A percentile compares a stretch with the other conserved stretches of the same genome.
These are phyloP conservation scores for Brassica balearica DNA, from an alignment of 441 rosid genomes.

Conservation along the genomic window DNA sequence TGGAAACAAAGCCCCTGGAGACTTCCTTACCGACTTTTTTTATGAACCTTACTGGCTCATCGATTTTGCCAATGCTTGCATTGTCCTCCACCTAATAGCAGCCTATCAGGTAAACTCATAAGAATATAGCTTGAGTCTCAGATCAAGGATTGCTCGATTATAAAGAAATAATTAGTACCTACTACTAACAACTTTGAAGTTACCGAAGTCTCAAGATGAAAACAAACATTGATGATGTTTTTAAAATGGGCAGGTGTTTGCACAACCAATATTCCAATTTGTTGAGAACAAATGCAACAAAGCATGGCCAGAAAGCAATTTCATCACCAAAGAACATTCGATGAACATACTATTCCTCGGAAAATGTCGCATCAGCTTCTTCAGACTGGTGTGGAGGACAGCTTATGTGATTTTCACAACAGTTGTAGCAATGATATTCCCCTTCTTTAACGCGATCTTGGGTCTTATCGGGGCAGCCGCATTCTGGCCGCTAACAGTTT, in stretches of 20 bases:
- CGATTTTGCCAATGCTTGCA: constrained; percentile 62
- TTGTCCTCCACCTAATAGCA: constrained; percentile 61
- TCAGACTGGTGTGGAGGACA: constrained; percentile 69
- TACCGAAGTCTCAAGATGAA: background rate
- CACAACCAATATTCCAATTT: constrained; percentile 60
- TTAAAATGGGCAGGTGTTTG: constrained; percentile 47
- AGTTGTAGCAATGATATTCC: constrained; percentile 61
- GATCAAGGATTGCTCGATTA: background rate
- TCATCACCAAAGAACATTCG: constrained; percentile 50
- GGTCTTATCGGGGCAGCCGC: constrained; percentile 62
- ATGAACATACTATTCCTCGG: constrained; percentile 47
- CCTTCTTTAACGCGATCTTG: constrained; percentile 67
- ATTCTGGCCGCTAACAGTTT: constrained; percentile 69
- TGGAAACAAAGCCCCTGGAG: constrained; percentile 63
- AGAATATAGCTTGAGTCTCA: background rate
- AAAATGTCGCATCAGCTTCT: constrained; percentile 50
- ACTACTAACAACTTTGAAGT: background rate
- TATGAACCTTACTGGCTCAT: constrained; percentile 71
- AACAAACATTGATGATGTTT: background rate
- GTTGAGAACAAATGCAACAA: constrained; percentile 52
- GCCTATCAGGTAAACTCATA: constrained; percentile 59
- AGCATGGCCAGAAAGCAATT: constrained; percentile 55
- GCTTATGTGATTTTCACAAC: constrained; percentile 52
- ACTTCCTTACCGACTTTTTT: constrained; percentile 67
- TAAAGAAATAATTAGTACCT: background rate